Base-by-base conservation (phyloP, 2,329 filamentous ascomycete species). In the Aspergillus ochraceus region DNA sequence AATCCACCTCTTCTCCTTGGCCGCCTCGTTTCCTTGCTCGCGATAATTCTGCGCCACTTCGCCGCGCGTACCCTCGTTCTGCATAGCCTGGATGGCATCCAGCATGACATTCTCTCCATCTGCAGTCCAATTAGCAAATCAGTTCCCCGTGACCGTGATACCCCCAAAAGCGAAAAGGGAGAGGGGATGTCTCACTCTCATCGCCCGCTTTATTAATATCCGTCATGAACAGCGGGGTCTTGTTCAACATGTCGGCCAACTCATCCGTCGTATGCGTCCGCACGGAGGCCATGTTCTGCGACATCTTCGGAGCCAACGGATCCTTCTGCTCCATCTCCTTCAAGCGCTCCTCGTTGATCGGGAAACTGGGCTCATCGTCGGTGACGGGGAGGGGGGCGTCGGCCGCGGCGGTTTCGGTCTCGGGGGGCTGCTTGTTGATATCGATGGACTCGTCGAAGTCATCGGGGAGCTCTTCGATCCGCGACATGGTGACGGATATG, bases 151-250 rank as follows among this genome's bases (percentile, higher is more conserved):
- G 14, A 20, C 26, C 22, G 11, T 29, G 6, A 17, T 30, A 12
- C 26, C n/a, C n/a, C 17, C 39, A 52, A 54, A 42, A 49, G 51
- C 12, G 39, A 36, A 20, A 20, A 4, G 36, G 17, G 14, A 14
- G 5, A 49, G 49, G 24, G 24, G 47, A 47, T 42, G 11, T 69
- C 74, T 29, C 70, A 79, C 83, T 81, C 62, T 83, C 81, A 59
- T 82, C 83, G 55, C 82, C 83, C 12, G 83, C 83, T 60, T 85
- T 83, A 60, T 85, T 91, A 36, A 97, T 83, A 66, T 91, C 88
- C 30, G 92, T 98, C 95, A 99, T 99, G 82, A 99, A 99, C 42
- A 99, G 84, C 6, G 95, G 95, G 52, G 85, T 83, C 64, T 87
- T 86, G 70, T 89, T 90, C 77, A 91, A 81, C 68, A 89, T 85